Evolutionary conservation across 2,329 filamentous ascomycete species (phyloP).

Genomic region (Davidsoniella neocaledoniae): DNA sequence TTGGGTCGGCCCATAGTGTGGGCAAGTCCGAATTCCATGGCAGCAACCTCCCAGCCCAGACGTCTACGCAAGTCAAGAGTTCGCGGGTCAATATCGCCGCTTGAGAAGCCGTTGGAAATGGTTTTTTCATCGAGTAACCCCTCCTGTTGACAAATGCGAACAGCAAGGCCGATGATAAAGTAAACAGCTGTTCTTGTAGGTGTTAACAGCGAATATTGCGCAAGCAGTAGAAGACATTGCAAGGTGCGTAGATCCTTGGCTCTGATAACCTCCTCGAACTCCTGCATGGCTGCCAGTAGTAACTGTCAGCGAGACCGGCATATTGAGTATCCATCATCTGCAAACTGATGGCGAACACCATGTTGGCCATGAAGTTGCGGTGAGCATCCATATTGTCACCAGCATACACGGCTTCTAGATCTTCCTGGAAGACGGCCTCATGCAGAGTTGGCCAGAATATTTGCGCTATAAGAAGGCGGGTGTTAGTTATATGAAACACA

Average conservation of each 20-base stretch:
- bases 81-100: conserved; percentile 47
- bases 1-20: conserved; percentile 78
- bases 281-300: conserved; percentile 80
- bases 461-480: conserved; percentile 43
- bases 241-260: conserved; percentile 83
- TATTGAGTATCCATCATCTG: conserved; percentile 82
- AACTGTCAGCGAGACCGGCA: conserved; percentile 86
- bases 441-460: conserved; percentile 77
- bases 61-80: conserved; percentile 81
- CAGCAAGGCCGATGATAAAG: conserved; percentile 78
- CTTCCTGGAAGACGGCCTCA: conserved; percentile 58
- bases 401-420: conserved; percentile 66
- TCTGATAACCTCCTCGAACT: conserved; percentile 65
- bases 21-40: conserved; percentile 77
- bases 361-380: conserved; percentile 73
- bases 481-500: not conserved
- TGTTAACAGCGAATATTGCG: conserved; percentile 80
- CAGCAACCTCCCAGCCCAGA: conserved; percentile 72
- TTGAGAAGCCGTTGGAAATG: conserved; percentile 45
- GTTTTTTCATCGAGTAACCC: conserved; percentile 81
- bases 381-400: conserved; percentile 56
- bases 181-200: conserved; percentile 86
- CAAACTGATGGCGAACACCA: conserved; percentile 88
- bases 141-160: conserved; percentile 75
- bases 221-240: conserved; percentile 76